Conservation (phyloP, 2,329 filamentous ascomycete genomes). For the Botrytis galanthina region DNA sequence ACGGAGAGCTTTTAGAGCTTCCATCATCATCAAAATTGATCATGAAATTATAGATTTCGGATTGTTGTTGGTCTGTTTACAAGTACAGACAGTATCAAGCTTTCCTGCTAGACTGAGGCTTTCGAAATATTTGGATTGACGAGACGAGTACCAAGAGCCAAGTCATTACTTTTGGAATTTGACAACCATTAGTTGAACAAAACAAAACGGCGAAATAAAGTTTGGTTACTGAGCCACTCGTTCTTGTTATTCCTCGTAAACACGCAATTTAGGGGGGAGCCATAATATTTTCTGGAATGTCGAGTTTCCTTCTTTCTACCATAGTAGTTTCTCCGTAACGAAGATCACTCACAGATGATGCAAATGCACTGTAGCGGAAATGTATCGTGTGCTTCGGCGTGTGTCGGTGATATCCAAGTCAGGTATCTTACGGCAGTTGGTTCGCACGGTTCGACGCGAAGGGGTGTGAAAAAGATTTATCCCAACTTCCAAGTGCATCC, state of each 20-base stretch:
- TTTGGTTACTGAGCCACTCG: background rate
- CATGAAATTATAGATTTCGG: background rate
- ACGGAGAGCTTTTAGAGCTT: background rate
- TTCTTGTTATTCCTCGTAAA: background rate
- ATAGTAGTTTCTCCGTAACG: background rate
- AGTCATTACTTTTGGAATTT: background rate
- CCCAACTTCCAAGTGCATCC: background rate
- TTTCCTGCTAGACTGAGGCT: background rate
- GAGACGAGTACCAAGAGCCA: slow-evolving; percentile 11
- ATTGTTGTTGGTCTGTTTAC: background rate
- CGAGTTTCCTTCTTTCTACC: background rate
- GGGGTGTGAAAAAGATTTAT: background rate
- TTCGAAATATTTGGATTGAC: background rate
- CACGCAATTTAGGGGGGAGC: background rate
- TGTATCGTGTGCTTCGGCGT: background rate
- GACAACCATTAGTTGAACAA: background rate
- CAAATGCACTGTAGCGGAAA: background rate
- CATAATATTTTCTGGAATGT: background rate
- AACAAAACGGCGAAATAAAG: background rate
- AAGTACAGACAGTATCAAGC: background rate
- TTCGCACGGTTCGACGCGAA: background rate
- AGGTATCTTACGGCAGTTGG: background rate
- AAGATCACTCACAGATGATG: background rate
- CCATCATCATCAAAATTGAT: background rate
- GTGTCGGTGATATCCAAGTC: background rate